These are phyloP conservation scores for Psilocybe sp. DNA, from an alignment of 768 basidiomycete genomes.

Conservation along the genomic window DNA sequence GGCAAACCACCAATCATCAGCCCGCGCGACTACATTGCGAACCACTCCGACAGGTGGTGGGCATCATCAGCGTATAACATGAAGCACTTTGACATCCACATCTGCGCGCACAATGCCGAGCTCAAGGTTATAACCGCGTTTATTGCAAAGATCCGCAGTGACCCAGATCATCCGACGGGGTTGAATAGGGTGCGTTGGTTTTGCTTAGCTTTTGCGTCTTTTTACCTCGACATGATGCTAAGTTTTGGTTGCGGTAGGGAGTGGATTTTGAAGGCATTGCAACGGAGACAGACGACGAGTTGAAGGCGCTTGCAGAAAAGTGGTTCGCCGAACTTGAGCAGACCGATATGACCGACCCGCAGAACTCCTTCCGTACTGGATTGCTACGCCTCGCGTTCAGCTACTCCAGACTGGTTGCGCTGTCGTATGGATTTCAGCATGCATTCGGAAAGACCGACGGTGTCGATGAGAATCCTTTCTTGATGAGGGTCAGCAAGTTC, in stretches of 20 bases:
- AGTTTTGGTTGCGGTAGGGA: constrained; percentile 31
- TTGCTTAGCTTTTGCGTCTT: background rate
- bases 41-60: constrained; percentile 73
- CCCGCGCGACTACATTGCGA: constrained; percentile 73
- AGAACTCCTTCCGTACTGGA: constrained; percentile 58
- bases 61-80: constrained; percentile 63
- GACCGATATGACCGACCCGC: constrained; percentile 52
- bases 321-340: constrained; percentile 55
- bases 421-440: constrained; percentile 79
- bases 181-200: constrained; percentile 66
- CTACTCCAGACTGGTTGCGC: constrained; percentile 64
- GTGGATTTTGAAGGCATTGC: constrained; percentile 44
- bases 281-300: constrained; percentile 63
- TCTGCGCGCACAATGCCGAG: constrained; percentile 75
- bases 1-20: constrained; percentile 83
- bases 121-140: constrained; percentile 63
- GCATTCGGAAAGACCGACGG: constrained; percentile 58
- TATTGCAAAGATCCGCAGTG: constrained; percentile 61
- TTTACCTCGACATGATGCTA: constrained; percentile 41
- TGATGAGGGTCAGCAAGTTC: constrained; percentile 50
- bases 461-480: constrained; percentile 62
- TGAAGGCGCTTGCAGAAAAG: constrained; percentile 50
- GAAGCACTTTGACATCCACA: constrained; percentile 75
- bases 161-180: constrained; percentile 71
- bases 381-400: constrained; percentile 61